These are phyloP conservation scores for Wickerhamomyces canadensis DNA, from an alignment of 805 yeast species.

Conservation along the genomic window DNA sequence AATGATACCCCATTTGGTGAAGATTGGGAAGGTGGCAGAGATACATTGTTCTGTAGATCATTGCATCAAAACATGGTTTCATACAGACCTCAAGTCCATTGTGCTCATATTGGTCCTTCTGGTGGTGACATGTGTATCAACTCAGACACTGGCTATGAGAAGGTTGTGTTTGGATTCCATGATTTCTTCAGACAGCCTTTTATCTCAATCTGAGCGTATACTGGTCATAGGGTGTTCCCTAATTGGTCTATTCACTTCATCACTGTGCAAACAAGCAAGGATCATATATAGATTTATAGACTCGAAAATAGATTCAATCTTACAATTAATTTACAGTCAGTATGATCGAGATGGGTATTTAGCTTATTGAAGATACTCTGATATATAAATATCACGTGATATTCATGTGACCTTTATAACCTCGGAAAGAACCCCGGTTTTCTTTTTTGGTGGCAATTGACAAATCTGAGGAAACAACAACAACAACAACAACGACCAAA, in stretches of 20 bases:
- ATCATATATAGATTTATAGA: too few relatives aligned
- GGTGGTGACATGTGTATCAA: constrained; percentile 25
- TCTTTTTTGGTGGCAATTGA: neutral
- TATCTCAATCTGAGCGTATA: too few relatives aligned
- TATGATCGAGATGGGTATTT: too few relatives aligned
- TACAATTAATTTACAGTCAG: too few relatives aligned
- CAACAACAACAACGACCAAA: neutral
- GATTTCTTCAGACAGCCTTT: neutral
- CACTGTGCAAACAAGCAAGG: too few relatives aligned
- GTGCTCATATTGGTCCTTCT: constrained; percentile 22
- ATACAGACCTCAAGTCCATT: constrained; percentile 20
- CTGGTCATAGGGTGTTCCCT: too few relatives aligned
- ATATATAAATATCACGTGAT: too few relatives aligned
- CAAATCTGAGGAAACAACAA: neutral
- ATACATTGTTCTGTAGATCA: constrained; percentile 22
- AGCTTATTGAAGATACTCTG: too few relatives aligned
- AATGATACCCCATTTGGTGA: constrained; percentile 13
- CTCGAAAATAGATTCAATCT: too few relatives aligned
- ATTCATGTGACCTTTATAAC: neutral
- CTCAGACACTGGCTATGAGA: constrained; percentile 12
- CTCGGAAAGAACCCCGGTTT: neutral
- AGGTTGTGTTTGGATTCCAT: constrained; percentile 1
- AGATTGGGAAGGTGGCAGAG: constrained; percentile 22
- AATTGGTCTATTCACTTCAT: too few relatives aligned
- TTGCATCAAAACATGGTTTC: constrained; percentile 22